Evolutionary conservation across 495 filamentous ascomycete species (phyloP).

Genomic region (Aspergillus wentii): DNA sequence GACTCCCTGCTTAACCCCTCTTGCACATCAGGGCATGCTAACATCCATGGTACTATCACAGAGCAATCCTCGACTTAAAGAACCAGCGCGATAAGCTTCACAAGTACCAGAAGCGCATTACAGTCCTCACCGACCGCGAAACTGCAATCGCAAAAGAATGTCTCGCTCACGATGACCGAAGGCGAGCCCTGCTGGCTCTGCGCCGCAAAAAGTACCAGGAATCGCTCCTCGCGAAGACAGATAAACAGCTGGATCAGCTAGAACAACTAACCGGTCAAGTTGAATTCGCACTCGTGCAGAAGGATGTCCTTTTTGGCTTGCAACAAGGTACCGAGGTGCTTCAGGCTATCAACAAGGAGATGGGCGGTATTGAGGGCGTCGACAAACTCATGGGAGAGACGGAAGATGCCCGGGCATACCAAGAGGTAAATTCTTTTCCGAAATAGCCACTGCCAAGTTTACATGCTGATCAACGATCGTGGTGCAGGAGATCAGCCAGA

Average conservation of each 20-base stretch:
- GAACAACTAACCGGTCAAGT: conserved; percentile 79
- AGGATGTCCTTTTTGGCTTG: conserved; percentile 87
- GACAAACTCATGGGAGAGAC: conserved; percentile 92
- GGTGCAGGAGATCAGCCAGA: conserved; percentile 77
- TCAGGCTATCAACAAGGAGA: conserved; percentile 86
- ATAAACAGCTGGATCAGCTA: conserved; percentile 81
- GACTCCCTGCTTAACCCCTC: too few species aligned
- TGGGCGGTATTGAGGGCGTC: conserved; percentile 90
- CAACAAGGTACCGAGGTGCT: conserved; percentile 89
- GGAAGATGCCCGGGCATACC: conserved; percentile 82
- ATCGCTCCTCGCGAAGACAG: conserved; percentile 81
- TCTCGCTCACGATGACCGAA: conserved; percentile 67
- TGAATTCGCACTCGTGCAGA: conserved; percentile 93
- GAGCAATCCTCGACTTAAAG: conserved; percentile 95
- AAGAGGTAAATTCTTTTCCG: conserved; percentile 70
- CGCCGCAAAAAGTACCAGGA: conserved; percentile 97
- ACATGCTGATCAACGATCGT: conserved; percentile 7
- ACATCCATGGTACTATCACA: conserved; percentile 22
- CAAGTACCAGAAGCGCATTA: conserved; percentile 87
- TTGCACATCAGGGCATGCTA: not conserved
- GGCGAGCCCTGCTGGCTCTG: conserved; percentile 79
- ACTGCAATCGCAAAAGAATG: conserved; percentile 78
- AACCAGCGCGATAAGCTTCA: conserved; percentile 94
- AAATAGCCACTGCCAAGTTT: not conserved
- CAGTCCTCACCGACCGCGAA: conserved; percentile 75